Evolutionary conservation across 768 basidiomycete species (phyloP).

Genomic region (Kwoniella sp.): DNA sequence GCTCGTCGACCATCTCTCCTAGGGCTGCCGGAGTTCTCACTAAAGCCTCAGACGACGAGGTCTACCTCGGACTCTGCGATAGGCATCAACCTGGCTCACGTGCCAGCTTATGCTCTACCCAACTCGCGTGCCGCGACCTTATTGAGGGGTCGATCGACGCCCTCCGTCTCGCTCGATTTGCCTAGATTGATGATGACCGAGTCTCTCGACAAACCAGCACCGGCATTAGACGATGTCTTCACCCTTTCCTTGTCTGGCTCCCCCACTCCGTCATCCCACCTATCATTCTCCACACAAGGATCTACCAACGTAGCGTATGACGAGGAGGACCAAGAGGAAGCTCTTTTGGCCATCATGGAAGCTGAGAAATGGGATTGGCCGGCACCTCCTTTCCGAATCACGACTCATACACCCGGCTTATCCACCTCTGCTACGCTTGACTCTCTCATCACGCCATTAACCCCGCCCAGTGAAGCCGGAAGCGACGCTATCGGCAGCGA

Average conservation of each 20-base stretch:
- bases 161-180: not conserved
- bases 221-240: not conserved
- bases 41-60: not conserved
- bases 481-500: not conserved
- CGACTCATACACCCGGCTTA: conserved; percentile 5
- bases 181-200: not conserved
- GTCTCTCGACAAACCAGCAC: not conserved
- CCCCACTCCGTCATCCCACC: not conserved
- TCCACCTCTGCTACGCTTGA: conserved; percentile 17
- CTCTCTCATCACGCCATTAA: conserved; percentile 5
- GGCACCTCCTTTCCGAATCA: conserved; percentile 16
- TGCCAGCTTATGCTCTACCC: not conserved
- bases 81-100: not conserved
- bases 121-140: not conserved
- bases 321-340: conserved; percentile 4
- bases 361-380: conserved; percentile 19
- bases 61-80: not conserved
- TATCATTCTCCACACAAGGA: not conserved
- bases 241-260: not conserved
- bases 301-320: not conserved
- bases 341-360: conserved; percentile 5
- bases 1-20: not conserved
- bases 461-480: conserved; percentile 10
- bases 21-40: not conserved
- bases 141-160: not conserved